phyloP scores from a whole-genome alignment of 306 rosid species.

The Vigna nakashimae region DNA sequence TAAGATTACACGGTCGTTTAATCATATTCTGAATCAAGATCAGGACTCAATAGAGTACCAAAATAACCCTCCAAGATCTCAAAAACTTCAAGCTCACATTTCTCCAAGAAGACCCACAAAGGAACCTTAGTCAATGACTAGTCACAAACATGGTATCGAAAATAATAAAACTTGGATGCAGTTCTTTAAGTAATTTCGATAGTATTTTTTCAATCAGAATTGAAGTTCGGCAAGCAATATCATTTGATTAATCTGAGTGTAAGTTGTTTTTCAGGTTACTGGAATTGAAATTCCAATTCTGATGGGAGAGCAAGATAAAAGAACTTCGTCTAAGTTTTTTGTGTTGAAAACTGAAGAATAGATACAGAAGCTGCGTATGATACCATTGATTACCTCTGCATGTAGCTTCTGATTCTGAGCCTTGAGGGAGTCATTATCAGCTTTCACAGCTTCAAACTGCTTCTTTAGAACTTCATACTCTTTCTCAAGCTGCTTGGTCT shows the following conservation, averaged over 20 bases:
- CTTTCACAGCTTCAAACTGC: conserved; percentile 79
- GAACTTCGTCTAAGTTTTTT: not conserved
- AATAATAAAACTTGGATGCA: not conserved
- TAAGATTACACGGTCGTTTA: not conserved
- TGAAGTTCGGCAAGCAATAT: not conserved
- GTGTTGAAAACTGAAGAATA: not conserved
- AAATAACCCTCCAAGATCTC: not conserved
- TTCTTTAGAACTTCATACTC: conserved; percentile 82
- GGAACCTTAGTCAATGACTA: not conserved
- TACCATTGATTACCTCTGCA: conserved; percentile 61
- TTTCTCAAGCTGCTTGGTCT: conserved; percentile 87
- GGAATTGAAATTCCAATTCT: not conserved
- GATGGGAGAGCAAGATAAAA: not conserved
- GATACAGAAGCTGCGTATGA: not conserved
- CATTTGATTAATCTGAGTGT: not conserved
- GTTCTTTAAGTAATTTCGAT: not conserved
- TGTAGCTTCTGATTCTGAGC: conserved; percentile 77
- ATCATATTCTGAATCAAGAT: conserved; percentile 7
- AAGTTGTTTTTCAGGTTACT: not conserved
- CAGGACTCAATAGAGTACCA: not conserved
- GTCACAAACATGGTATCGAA: not conserved
- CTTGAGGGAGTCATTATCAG: conserved; percentile 81
- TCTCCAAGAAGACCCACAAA: conserved; percentile 23
- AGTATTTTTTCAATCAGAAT: not conserved
- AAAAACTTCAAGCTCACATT: not conserved